A percentile compares a stretch with the other conserved stretches of the same genome.
phyloP scores from a whole-genome alignment of 2,329 filamentous ascomycete genomes.

The Neonectria sp. region DNA sequence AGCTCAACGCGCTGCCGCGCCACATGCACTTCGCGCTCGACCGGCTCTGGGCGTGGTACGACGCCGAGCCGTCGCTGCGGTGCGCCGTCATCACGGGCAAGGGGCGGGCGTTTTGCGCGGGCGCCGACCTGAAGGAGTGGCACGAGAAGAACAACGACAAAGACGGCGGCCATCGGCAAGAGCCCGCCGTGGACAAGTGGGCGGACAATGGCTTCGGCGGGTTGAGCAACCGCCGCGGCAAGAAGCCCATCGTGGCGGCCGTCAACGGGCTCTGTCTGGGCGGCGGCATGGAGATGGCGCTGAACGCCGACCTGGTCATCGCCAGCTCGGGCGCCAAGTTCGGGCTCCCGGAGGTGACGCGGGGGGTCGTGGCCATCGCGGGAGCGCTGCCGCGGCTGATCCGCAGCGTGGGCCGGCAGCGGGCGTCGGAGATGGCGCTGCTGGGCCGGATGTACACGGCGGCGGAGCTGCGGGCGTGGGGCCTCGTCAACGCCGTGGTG shows the following conservation, averaged over 20 bases:
- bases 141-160: constrained; percentile 56
- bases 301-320: constrained; percentile 80
- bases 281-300: constrained; percentile 81
- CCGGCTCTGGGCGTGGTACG: constrained; percentile 71
- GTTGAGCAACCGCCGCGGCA: constrained; percentile 74
- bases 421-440: constrained; percentile 80
- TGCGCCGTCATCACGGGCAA: constrained; percentile 75
- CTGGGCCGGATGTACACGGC: constrained; percentile 74
- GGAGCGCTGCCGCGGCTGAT: constrained; percentile 78
- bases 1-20: constrained; percentile 71
- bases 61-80: constrained; percentile 71
- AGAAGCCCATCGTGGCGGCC: constrained; percentile 81
- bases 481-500: constrained; percentile 78
- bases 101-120: constrained; percentile 77
- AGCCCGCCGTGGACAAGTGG: constrained; percentile 58
- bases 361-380: constrained; percentile 78
- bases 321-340: constrained; percentile 71
- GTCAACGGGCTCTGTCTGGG: constrained; percentile 82
- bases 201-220: constrained; percentile 70
- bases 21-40: constrained; percentile 65
- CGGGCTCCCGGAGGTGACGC: constrained; percentile 77
- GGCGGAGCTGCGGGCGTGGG: constrained; percentile 74
- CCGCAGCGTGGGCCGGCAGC: constrained; percentile 74
- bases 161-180: not conserved
- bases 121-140: constrained; percentile 79